Percentiles rank a stretch among this genome's conserved stretches.
These are phyloP conservation scores for Phytophthora ramorum DNA, from an alignment of 352 stramenopile species.

Conservation along the genomic window DNA sequence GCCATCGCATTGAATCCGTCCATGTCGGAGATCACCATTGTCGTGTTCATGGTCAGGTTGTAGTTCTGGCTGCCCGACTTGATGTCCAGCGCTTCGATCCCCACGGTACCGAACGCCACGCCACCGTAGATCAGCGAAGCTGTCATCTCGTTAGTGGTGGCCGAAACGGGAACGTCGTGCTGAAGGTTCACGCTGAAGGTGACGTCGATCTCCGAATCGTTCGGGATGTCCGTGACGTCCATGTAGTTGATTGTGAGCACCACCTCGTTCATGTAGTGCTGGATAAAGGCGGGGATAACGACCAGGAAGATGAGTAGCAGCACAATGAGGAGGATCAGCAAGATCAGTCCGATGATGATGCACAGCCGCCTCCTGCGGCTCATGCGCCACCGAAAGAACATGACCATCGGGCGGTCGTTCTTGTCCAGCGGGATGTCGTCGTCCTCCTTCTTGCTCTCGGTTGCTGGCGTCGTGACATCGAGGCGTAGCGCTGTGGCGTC, in stretches of 20 bases:
- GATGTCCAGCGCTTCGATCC: slow-evolving; percentile 54
- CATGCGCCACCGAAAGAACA: slow-evolving; percentile 61
- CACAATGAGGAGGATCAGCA: slow-evolving; percentile 46
- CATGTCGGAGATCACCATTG: slow-evolving; percentile 47
- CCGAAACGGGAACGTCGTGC: slow-evolving; percentile 46
- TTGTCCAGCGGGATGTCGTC: slow-evolving; percentile 24
- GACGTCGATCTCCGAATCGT: slow-evolving; percentile 48
- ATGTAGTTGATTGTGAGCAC: slow-evolving; percentile 66
- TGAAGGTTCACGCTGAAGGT: slow-evolving; percentile 60
- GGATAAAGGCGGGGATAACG: slow-evolving; percentile 58
- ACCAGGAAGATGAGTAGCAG: slow-evolving; percentile 67
- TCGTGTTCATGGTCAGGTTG: slow-evolving; percentile 54
- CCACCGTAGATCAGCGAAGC: slow-evolving; percentile 48
- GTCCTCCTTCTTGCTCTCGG: slow-evolving; percentile 27
- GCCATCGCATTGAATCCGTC: slow-evolving; percentile 56
- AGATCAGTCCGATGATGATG: slow-evolving; percentile 41
- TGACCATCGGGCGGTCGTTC: slow-evolving; percentile 33
- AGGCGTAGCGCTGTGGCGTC: slow-evolving; percentile 20
- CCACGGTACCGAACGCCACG: slow-evolving; percentile 48
- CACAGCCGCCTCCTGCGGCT: slow-evolving; percentile 45
- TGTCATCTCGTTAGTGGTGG: slow-evolving; percentile 50
- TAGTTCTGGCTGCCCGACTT: slow-evolving; percentile 51
- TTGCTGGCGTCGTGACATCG: slow-evolving; percentile 21
- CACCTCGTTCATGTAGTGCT: slow-evolving; percentile 62
- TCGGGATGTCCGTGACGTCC: slow-evolving; percentile 55